phyloP scores from a whole-genome alignment of 2,329 filamentous ascomycete species.

The Fusarium subtropicale region DNA sequence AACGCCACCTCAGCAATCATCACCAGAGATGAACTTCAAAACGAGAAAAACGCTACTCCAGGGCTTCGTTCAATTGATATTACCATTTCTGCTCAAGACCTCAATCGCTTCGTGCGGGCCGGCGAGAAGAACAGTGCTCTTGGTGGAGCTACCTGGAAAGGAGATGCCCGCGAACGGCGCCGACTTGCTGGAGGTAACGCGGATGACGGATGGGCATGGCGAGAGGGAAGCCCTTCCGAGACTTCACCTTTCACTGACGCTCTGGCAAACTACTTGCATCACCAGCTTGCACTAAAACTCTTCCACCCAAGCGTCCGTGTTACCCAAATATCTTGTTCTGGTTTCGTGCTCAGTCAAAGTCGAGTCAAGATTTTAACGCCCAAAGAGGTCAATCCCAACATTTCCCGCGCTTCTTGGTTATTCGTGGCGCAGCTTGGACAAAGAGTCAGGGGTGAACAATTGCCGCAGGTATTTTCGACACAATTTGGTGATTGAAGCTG shows the following conservation, averaged over 20 bases:
- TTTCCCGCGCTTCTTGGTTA: conserved; percentile 53
- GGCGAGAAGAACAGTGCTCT: conserved; percentile 48
- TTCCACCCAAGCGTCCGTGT: conserved; percentile 67
- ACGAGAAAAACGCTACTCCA: conserved; percentile 28
- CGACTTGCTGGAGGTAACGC: conserved; percentile 59
- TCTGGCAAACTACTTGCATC: conserved; percentile 61
- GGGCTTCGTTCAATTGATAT: conserved; percentile 62
- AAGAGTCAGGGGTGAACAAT: conserved; percentile 48
- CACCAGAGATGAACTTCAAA: conserved; percentile 32
- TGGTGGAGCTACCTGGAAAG: conserved; percentile 45
- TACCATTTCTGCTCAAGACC: conserved; percentile 61
- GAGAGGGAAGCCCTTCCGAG: conserved; percentile 38
- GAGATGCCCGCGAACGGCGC: conserved; percentile 55
- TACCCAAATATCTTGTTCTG: conserved; percentile 65
- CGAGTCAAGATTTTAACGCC: conserved; percentile 60
- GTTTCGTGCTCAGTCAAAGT: conserved; percentile 65
- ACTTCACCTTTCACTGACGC: conserved; percentile 62
- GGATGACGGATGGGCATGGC: conserved; percentile 67
- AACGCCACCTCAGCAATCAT: conserved; percentile 9
- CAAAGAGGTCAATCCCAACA: conserved; percentile 48
- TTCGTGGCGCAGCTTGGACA: conserved; percentile 54
- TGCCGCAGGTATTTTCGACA: conserved; percentile 43
- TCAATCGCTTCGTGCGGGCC: conserved; percentile 59
- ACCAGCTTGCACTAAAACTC: conserved; percentile 66
- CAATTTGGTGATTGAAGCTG: conserved; percentile 30